These are phyloP conservation scores for Aspergillus proliferans DNA, from an alignment of 2,329 filamentous ascomycete species.

Conservation along the genomic window DNA sequence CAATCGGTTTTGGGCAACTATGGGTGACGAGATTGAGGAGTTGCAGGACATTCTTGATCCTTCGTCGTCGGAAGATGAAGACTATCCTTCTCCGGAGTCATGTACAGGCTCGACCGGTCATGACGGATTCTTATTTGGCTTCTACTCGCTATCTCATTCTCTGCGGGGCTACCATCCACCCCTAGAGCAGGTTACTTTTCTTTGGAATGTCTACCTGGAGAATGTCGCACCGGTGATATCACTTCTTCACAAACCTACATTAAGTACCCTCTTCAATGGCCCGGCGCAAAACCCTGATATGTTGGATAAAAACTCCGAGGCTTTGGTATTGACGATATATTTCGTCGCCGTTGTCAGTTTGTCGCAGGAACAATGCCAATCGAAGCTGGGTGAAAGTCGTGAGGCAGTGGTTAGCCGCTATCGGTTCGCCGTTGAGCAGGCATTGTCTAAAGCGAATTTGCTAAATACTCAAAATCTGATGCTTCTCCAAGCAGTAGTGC, in stretches of 20 bases:
- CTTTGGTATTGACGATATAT: conserved; percentile 58
- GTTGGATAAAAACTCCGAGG: conserved; percentile 49
- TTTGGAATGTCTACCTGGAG: conserved; percentile 56
- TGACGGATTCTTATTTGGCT: conserved; percentile 57
- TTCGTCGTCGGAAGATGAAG: conserved; percentile 52
- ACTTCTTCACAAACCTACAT: conserved; percentile 52
- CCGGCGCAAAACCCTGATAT: conserved; percentile 46
- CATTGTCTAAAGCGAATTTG: conserved; percentile 57
- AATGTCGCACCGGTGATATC: conserved; percentile 59
- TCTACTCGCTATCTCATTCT: conserved; percentile 51
- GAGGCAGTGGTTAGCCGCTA: conserved; percentile 47
- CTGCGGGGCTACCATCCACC: conserved; percentile 53
- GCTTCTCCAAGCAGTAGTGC: conserved; percentile 56
- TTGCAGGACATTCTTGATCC: conserved; percentile 56
- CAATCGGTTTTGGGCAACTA: conserved; percentile 55
- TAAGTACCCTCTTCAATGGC: conserved; percentile 46
- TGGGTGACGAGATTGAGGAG: conserved; percentile 60
- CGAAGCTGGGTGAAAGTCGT: conserved; percentile 48
- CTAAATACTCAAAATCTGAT: conserved; percentile 57
- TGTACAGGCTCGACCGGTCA: conserved; percentile 38
- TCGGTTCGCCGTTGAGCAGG: conserved; percentile 59
- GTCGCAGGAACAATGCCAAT: conserved; percentile 36
- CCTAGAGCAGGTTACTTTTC: conserved; percentile 42
- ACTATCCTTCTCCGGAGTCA: conserved; percentile 42
- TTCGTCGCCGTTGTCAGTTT: conserved; percentile 47